Conservation (phyloP, 257 asterid species). For the Verbascum thapsus region DNA sequence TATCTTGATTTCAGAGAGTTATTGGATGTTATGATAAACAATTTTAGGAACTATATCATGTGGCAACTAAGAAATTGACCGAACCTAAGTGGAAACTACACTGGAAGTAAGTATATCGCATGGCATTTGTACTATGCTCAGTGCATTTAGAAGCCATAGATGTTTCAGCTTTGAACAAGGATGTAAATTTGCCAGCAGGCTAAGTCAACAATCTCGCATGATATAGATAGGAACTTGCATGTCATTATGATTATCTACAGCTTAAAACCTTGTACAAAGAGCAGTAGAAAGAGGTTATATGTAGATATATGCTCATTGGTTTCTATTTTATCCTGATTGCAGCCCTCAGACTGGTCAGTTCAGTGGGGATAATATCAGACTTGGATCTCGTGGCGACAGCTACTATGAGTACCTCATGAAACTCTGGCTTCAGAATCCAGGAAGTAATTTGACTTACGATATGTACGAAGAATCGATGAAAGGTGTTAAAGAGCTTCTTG, state of each 20-base stretch:
- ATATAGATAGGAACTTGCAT: conserved; percentile 2
- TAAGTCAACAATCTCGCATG: not conserved
- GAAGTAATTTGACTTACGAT: conserved; percentile 63
- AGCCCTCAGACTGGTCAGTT: conserved; percentile 88
- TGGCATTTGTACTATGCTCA: conserved; percentile 17
- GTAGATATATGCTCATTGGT: conserved; percentile 16
- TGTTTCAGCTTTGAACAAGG: conserved; percentile 8
- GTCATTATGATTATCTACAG: not conserved
- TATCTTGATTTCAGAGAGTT: not conserved
- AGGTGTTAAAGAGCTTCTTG: conserved; percentile 89
- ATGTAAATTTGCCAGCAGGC: not conserved
- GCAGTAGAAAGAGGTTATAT: conserved; percentile 21
- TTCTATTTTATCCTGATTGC: conserved; percentile 43
- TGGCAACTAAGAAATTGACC: not conserved
- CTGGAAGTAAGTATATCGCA: conserved; percentile 13
- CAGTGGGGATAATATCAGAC: conserved; percentile 89
- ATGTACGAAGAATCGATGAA: conserved; percentile 85
- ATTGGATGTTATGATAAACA: conserved; percentile 1
- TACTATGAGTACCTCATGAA: conserved; percentile 92
- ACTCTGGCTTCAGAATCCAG: conserved; percentile 89
- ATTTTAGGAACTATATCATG: not conserved
- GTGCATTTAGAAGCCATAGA: conserved; percentile 22
- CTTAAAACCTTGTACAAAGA: not conserved
- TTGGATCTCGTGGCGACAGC: conserved; percentile 98
- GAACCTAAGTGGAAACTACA: not conserved